Evolutionary conservation across 805 yeast genomes (phyloP).

Genomic region (Kodamaea jinghongensis): DNA sequence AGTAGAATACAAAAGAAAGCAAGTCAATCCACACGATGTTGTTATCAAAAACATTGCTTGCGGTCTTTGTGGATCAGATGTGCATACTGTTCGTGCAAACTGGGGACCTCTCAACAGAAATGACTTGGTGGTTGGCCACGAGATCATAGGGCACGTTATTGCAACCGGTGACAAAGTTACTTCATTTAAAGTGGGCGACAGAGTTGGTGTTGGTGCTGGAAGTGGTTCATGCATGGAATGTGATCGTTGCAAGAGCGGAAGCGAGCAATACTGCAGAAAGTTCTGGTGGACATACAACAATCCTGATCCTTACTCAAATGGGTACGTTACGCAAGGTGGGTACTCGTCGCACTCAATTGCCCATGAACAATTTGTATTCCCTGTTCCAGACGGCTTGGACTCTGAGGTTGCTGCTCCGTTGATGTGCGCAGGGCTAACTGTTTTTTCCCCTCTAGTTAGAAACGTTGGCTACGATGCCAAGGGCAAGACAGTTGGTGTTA

Average conservation of each 20-base stretch:
- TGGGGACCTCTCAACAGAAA: slow-evolving; percentile 44
- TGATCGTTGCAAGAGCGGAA: slow-evolving; percentile 41
- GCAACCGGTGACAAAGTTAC: slow-evolving; percentile 55
- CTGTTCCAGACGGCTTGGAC: slow-evolving; percentile 44
- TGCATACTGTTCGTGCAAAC: slow-evolving; percentile 48
- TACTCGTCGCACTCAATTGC: slow-evolving; percentile 47
- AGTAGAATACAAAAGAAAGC: slow-evolving; percentile 25
- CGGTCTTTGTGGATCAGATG: slow-evolving; percentile 62
- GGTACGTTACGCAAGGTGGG: slow-evolving; percentile 42
- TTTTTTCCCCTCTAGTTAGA: slow-evolving; percentile 49
- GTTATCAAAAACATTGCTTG: slow-evolving; percentile 59
- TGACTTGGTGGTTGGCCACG: slow-evolving; percentile 56
- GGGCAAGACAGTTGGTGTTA: slow-evolving; percentile 52
- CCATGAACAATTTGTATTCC: slow-evolving; percentile 43
- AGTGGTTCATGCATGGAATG: slow-evolving; percentile 60
- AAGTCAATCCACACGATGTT: slow-evolving; percentile 38
- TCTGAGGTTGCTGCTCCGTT: slow-evolving; percentile 48
- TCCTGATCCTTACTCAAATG: slow-evolving; percentile 28
- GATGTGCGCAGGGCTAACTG: slow-evolving; percentile 56
- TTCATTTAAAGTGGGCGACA: slow-evolving; percentile 57
- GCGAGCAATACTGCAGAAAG: slow-evolving; percentile 49
- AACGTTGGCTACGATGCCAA: slow-evolving; percentile 30
- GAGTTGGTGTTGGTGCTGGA: slow-evolving; percentile 80
- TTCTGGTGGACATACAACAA: slow-evolving; percentile 51
- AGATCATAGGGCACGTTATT: slow-evolving; percentile 57